These are phyloP conservation scores for Dothiorella sarmentorum DNA, from an alignment of 2,329 filamentous ascomycete species.

Conservation along the genomic window DNA sequence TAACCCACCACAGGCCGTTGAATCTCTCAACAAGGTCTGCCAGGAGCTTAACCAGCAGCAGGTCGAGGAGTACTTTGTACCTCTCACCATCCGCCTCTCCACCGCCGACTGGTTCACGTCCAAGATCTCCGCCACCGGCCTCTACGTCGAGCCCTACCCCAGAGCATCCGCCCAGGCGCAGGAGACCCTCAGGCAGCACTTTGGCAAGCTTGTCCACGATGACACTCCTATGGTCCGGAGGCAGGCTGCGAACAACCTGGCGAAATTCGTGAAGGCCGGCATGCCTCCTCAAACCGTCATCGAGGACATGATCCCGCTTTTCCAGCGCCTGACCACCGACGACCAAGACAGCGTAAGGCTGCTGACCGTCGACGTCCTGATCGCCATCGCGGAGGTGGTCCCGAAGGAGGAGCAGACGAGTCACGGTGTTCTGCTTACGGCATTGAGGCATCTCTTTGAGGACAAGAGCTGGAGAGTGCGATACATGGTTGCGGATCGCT, in stretches of 20 bases:
- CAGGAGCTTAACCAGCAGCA: constrained; percentile 84
- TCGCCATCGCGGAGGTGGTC: constrained; percentile 93
- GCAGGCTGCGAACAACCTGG: constrained; percentile 92
- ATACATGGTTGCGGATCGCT: constrained; percentile 98
- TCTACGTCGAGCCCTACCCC: constrained; percentile 90
- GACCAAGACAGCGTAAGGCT: constrained; percentile 97
- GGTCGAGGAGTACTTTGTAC: constrained; percentile 96
- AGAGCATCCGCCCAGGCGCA: constrained; percentile 86
- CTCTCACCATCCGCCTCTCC: constrained; percentile 88
- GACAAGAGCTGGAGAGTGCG: constrained; percentile 99
- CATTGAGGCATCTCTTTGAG: constrained; percentile 88
- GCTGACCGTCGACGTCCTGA: constrained; percentile 92
- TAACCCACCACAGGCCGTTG: constrained; percentile 70
- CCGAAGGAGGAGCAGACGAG: constrained; percentile 97
- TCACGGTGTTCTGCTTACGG: constrained; percentile 87
- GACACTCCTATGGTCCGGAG: constrained; percentile 98
- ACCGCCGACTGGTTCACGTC: constrained; percentile 99
- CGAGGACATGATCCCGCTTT: constrained; percentile 98
- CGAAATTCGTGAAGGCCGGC: constrained; percentile 89
- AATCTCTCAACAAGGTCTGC: constrained; percentile 99
- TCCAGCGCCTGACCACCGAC: constrained; percentile 93
- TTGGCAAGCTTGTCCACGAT: constrained; percentile 89
- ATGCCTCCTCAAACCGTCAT: constrained; percentile 90
- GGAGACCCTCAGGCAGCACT: constrained; percentile 87
- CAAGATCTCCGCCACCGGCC: constrained; percentile 94